These are phyloP conservation scores for Elasticomyces elasticus DNA, from an alignment of 495 filamentous ascomycete genomes.

Conservation along the genomic window DNA sequence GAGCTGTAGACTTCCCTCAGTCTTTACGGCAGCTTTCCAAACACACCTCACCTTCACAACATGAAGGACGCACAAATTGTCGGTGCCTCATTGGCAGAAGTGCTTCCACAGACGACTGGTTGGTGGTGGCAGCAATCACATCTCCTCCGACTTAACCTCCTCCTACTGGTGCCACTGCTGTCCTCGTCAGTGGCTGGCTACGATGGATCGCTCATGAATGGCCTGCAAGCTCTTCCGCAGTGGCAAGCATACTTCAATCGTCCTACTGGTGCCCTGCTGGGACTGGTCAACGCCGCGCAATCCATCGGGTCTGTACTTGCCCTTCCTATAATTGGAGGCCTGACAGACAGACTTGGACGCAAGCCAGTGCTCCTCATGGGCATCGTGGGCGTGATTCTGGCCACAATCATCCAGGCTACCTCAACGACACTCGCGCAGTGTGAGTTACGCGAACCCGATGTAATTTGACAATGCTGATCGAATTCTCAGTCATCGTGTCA, in stretches of 20 bases:
- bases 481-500: conserved; percentile 7
- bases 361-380: conserved; percentile 5
- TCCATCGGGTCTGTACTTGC: conserved; percentile 14
- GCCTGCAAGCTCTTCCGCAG: conserved; percentile 38
- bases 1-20: not conserved
- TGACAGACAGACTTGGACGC: conserved; percentile 13
- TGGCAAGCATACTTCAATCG: conserved; percentile 39
- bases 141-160: conserved; percentile 34
- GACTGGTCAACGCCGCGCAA: conserved; percentile 16
- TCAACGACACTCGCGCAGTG: conserved; percentile 2
- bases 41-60: not conserved
- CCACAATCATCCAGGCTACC: conserved; percentile 16
- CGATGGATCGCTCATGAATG: conserved; percentile 30
- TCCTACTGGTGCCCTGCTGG: conserved; percentile 26
- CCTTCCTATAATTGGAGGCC: conserved; percentile 7
- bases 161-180: conserved; percentile 34
- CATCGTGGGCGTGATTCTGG: conserved; percentile 13
- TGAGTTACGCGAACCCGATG: no score
- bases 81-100: conserved; percentile 14
- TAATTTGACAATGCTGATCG: not conserved
- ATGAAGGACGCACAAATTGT: conserved; percentile 20
- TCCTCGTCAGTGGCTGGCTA: conserved; percentile 35
- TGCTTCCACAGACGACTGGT: conserved; percentile 29
- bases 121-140: conserved; percentile 31
- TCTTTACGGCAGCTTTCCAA: no score